Evolutionary conservation across 2,329 filamentous ascomycete species (phyloP).

Genomic region (Nothopassalora personata): DNA sequence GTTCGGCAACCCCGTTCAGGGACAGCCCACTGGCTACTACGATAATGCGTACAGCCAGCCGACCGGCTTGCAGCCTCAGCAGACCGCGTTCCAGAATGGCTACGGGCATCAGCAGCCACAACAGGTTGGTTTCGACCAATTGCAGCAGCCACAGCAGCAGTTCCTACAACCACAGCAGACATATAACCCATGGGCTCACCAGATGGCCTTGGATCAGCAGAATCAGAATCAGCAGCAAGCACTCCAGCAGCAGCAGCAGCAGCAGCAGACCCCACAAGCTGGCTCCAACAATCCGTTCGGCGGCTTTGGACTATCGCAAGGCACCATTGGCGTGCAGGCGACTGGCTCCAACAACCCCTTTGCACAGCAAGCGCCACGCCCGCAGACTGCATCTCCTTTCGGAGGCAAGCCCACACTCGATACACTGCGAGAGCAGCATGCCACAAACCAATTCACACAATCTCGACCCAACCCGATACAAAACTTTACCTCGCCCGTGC

Average conservation of each 20-base stretch:
- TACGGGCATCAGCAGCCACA: constrained; percentile 57
- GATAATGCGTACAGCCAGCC: constrained; percentile 69
- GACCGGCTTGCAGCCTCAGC: constrained; percentile 63
- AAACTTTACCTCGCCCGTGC: constrained; percentile 40
- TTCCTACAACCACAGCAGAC: constrained; percentile 56
- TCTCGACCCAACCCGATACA: constrained; percentile 45
- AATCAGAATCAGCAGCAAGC: constrained; percentile 51
- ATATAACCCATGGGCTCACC: constrained; percentile 45
- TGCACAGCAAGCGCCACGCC: constrained; percentile 62
- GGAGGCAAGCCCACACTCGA: constrained; percentile 65
- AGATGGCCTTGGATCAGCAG: constrained; percentile 51
- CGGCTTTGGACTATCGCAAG: constrained; percentile 49
- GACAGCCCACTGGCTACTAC: constrained; percentile 60
- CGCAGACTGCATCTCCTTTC: constrained; percentile 48
- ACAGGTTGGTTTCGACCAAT: constrained; percentile 62
- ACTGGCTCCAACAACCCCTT: constrained; percentile 99
- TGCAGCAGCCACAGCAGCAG: constrained; percentile 47
- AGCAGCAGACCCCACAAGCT: constrained; percentile 55
- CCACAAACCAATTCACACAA: constrained; percentile 55
- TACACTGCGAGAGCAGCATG: constrained; percentile 77
- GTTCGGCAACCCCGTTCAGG: constrained; percentile 83
- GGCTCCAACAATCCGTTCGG: constrained; percentile 96
- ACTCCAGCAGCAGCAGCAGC: constrained; percentile 49
- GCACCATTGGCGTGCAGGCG: constrained; percentile 70
- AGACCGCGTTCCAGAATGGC: constrained; percentile 63